These are phyloP conservation scores for Allium sativum DNA, from an alignment of 106 monocot genomes.

Conservation along the genomic window DNA sequence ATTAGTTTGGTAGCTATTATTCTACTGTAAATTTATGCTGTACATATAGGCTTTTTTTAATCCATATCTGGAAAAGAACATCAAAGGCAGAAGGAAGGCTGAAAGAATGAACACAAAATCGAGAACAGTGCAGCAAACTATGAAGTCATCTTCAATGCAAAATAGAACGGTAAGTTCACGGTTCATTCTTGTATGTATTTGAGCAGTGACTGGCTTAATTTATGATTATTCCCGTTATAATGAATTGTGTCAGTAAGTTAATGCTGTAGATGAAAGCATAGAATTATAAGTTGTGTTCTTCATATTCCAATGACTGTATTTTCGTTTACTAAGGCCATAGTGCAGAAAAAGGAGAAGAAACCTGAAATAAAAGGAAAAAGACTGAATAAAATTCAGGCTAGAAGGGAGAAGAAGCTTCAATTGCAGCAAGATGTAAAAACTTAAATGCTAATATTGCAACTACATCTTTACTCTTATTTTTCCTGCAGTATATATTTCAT, in stretches of 20 bases:
- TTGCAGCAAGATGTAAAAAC: constrained; percentile 69
- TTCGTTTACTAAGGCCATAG: constrained; percentile 11
- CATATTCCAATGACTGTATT: neutral
- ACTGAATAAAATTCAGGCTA: constrained; percentile 19
- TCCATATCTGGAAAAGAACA: neutral
- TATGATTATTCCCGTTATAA: constrained; percentile 6
- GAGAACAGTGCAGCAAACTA: constrained; percentile 17
- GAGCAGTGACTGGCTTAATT: constrained; percentile 7
- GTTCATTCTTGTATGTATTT: constrained; percentile 1
- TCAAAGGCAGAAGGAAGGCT: neutral
- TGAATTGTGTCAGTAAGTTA: neutral
- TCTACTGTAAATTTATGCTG: no score
- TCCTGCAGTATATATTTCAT: neutral
- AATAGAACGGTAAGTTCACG: constrained; percentile 34
- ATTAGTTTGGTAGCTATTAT: no score
- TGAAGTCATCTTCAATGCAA: constrained; percentile 28
- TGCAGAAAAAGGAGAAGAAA: constrained; percentile 49
- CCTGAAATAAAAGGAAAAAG: constrained; percentile 19
- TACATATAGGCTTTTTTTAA: neutral
- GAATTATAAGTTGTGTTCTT: constrained; percentile 6
- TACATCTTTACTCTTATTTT: constrained; percentile 1
- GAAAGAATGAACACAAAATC: constrained; percentile 15
- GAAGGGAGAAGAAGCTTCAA: constrained; percentile 75
- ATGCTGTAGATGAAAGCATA: no score
- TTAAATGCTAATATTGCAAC: neutral